Conservation (phyloP, 352 stramenopile genomes). For the Peronospora tabacina region DNA sequence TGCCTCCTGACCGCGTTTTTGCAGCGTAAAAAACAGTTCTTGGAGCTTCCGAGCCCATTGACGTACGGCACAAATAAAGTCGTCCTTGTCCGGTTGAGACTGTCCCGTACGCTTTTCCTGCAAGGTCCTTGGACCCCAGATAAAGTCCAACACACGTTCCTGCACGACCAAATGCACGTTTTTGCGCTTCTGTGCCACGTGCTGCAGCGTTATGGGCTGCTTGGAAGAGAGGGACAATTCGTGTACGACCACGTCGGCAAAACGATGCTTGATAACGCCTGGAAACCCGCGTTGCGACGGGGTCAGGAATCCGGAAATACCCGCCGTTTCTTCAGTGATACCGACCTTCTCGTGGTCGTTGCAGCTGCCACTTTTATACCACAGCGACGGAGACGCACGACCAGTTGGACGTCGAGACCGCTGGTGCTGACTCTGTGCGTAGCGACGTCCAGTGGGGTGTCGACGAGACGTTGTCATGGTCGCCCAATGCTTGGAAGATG, state of each 20-base stretch:
- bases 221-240: slow-evolving; percentile 34
- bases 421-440: slow-evolving; percentile 14
- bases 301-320: slow-evolving; percentile 47
- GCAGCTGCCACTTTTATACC: slow-evolving; percentile 58
- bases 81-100: slow-evolving; percentile 1
- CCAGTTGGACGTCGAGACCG: slow-evolving; percentile 11
- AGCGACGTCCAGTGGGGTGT: slow-evolving; percentile 18
- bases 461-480: slow-evolving; percentile 21
- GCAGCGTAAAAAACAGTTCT: slow-evolving; percentile 7
- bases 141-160: slow-evolving; percentile 34
- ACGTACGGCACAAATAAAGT: slow-evolving; percentile 12
- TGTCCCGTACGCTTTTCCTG: not conserved
- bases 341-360: slow-evolving; percentile 54
- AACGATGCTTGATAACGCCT: slow-evolving; percentile 74
- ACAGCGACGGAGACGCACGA: slow-evolving; percentile 14
- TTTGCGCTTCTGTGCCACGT: slow-evolving; percentile 36
- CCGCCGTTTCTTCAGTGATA: slow-evolving; percentile 55
- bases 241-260: slow-evolving; percentile 81
- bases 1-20: slow-evolving; percentile 23
- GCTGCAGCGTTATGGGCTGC: slow-evolving; percentile 31
- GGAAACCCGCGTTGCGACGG: slow-evolving; percentile 38
- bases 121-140: slow-evolving; percentile 4
- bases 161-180: slow-evolving; percentile 27
- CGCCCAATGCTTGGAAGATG: not conserved
- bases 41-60: slow-evolving; percentile 27